Evolutionary conservation across 225 moss, liverwort and hornwort genomes (phyloP), one percentile per base, ranked within the genome.

Genomic region (Takakia lepidozioides): DNA sequence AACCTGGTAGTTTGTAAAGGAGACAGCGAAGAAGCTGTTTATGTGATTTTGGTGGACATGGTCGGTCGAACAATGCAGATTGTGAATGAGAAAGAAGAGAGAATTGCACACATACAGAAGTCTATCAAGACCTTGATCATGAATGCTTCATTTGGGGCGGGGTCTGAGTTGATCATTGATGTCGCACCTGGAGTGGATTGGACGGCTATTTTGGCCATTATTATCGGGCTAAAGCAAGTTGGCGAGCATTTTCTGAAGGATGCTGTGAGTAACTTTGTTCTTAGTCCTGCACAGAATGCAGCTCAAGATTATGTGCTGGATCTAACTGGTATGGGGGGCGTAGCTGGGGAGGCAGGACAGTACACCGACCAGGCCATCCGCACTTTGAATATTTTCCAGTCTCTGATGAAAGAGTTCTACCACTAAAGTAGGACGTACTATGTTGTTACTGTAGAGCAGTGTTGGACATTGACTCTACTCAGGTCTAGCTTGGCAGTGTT

Each of bases 61-160:
- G 90, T 74, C 13, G 90, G 83, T 1, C 67, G 90, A 27, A 84
- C 90, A 26, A 84, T 91, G 86, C 90, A 91, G 69, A 60, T 91
- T 6, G 83, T 91, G 30, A 91, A 91, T 38, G 81, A 81, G 32
- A 81, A 69, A 49, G 91, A 91, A 27, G 83, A 91, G 70, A 81
- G 81, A 48, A 25, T 91, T 32, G 90, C 86, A 24, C 51, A 55
- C 43, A 62, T 91, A 26, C 58, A 78, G 51, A 90, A 90, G 52
- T 86, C 86, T 9, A 38, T 90, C 62, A 90, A 86, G 70, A 90
- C 90, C 3, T 21, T 90, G 27, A 86, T 90, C 13, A 80, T 83
- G 86, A 90, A 90, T 51, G 90, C 90, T 11, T 76, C 90, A 0
- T 78, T 90, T 29, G 90, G 90, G 11, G 83, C 86, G 21, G 90